Conservation (phyloP, 179 eudicot genomes). For the Actinidia chinensis region DNA sequence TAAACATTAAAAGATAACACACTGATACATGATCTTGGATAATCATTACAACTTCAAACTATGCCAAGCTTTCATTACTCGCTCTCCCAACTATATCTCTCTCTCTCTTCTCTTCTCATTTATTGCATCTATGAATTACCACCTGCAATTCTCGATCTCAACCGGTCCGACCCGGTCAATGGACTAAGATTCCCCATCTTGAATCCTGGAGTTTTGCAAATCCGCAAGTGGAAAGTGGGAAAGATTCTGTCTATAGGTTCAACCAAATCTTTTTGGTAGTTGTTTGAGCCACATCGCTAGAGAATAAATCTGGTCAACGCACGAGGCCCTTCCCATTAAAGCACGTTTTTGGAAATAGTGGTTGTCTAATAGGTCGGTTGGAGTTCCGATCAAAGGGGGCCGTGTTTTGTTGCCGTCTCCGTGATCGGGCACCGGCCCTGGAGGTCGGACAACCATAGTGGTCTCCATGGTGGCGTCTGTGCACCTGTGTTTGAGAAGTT, state of each 20-base stretch:
- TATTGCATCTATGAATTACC: no score
- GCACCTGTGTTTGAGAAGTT: slow-evolving; percentile 62
- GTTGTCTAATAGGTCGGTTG: slow-evolving; percentile 62
- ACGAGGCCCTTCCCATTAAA: slow-evolving; percentile 38
- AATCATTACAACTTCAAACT: no score
- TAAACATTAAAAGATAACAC: no score
- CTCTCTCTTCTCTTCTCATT: no score
- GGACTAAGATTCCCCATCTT: no score
- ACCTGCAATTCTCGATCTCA: no score
- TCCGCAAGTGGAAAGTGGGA: no score
- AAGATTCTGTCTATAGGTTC: slow-evolving; percentile 33
- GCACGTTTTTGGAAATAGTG: slow-evolving; percentile 32
- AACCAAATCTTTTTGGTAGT: slow-evolving; percentile 36
- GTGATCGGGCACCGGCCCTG: slow-evolving; percentile 19
- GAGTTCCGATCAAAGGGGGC: slow-evolving; percentile 64
- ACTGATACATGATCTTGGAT: no score
- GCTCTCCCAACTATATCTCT: no score
- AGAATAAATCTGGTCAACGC: slow-evolving; percentile 39
- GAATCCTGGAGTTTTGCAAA: no score
- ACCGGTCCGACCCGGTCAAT: no score
- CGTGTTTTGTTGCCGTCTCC: slow-evolving; percentile 59
- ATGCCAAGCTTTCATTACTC: no score
- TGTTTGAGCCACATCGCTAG: slow-evolving; percentile 13
- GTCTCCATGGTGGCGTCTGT: slow-evolving; percentile 50
- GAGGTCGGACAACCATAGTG: slow-evolving; percentile 29